phyloP scores from a whole-genome alignment of 2,329 filamentous ascomycete genomes.

The Lasiodiplodia sp. region DNA sequence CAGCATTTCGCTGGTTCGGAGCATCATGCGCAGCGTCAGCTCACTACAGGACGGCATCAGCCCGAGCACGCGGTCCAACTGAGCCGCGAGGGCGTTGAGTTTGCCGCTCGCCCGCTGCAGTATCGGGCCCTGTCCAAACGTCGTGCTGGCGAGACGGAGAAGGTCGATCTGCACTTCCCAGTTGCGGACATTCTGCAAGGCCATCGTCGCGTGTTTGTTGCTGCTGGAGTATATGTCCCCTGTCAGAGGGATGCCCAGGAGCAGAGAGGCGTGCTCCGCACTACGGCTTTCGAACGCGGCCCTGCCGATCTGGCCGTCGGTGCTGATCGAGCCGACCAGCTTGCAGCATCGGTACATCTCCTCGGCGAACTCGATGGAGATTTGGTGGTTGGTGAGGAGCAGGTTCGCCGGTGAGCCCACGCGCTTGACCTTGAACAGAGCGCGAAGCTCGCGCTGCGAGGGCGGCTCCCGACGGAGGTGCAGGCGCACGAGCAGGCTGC shows the following conservation, averaged over 20 bases:
- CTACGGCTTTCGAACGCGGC: no score
- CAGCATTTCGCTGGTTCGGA: fast-evolving
- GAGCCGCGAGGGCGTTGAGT: background rate
- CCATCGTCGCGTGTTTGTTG: background rate
- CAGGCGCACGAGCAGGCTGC: background rate
- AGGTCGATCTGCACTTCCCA: background rate
- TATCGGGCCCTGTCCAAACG: background rate
- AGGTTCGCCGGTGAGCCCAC: background rate
- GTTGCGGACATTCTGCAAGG: background rate
- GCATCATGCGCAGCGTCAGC: background rate
- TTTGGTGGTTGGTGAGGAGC: slow-evolving; percentile 7
- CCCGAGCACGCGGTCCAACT: background rate
- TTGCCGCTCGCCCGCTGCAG: background rate
- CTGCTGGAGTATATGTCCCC: background rate
- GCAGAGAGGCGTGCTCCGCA: background rate
- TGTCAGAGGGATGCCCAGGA: background rate
- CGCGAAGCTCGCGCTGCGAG: background rate
- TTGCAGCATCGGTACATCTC: background rate
- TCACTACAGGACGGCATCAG: background rate
- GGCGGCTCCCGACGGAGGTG: no score
- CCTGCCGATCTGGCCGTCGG: background rate
- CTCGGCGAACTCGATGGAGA: background rate
- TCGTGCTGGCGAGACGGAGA: no score
- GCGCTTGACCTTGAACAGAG: no score
- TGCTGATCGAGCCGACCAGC: background rate